Evolutionary conservation across 2,329 filamentous ascomycete genomes (phyloP), one percentile per base, ranked within the genome.

Genomic region (Talaromyces amestolkiae): DNA sequence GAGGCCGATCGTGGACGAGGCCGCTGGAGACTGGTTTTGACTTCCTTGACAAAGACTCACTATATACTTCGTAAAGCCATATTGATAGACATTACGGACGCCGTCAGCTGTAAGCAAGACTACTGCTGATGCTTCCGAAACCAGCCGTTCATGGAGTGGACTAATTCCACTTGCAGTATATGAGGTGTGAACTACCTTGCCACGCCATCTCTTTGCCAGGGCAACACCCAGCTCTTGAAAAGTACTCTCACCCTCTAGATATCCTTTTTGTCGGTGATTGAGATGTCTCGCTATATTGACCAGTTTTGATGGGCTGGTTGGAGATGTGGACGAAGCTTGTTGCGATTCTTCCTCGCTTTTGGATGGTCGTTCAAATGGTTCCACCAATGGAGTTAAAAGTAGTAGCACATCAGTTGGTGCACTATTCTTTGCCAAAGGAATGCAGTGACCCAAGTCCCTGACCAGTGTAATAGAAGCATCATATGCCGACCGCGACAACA

Each of bases 91-190:
- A 62, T 65, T 65, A 22, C 64, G 64, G 3, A 65, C 64, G 13
- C 64, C 64, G 15, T 65, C 64, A 35, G 64, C 64, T n/a, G 64
- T 65, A 41, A 65, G 58, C 33, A 65, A 22, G 41, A 65, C 49
- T 17, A 65, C 64, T 10, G 51, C 64, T 7, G 58, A 45, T 31
- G 64, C 64, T 39, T 65, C 58, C 22, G 64, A 65, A 10, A 65
- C 64, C 17, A 65, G 41, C 24, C 53, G 35, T 51, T 65, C 64
- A 11, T 65, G 64, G n/a, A 65, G 41, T 7, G 64, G 64, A 22
- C 64, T 65, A 39, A 65, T 65, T 24, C 64, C 64, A 47, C 64
- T 65, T 19, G 64, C 64, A 45, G 64, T 65, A 24, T 65, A 65
- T 56, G 64, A 65, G 7, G 64, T 65, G 33, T 65, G 64, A 41